A percentile compares a stretch with the other conserved stretches of the same genome.
Conservation (phyloP, 345 rosid genomes). For the Salix purpurea region DNA sequence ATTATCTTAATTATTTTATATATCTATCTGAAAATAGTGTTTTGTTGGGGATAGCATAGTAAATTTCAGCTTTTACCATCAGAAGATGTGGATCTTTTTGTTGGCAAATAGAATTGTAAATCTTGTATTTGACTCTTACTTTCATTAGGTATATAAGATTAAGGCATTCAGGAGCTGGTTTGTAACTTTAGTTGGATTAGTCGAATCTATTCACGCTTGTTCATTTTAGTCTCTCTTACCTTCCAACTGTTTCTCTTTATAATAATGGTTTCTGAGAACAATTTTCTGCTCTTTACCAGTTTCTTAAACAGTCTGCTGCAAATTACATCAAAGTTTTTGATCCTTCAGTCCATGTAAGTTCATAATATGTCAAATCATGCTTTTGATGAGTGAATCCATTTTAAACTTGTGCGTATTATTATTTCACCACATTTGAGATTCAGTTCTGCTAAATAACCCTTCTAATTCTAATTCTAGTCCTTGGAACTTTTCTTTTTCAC, state of each 20-base stretch:
- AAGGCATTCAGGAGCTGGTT: background rate
- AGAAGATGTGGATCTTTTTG: background rate
- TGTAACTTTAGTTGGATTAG: background rate
- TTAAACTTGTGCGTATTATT: slow-evolving; percentile 2
- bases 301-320: slow-evolving; percentile 68
- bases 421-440: slow-evolving; percentile 1
- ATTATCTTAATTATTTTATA: background rate
- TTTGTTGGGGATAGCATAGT: background rate
- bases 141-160: background rate
- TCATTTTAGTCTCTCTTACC: background rate
- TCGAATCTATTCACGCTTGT: background rate
- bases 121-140: background rate
- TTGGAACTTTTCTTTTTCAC: background rate
- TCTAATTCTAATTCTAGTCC: background rate
- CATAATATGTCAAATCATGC: background rate
- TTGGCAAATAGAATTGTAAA: background rate
- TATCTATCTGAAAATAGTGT: background rate
- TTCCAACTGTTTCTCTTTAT: slow-evolving; percentile 1
- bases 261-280: slow-evolving; percentile 8
- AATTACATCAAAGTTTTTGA: slow-evolving; percentile 67
- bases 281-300: slow-evolving; percentile 40
- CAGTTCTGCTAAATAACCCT: background rate
- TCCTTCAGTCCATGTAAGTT: slow-evolving; percentile 72
- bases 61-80: background rate
- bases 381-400: slow-evolving; percentile 8